Conservation (phyloP, 1,284 basidiomycete genomes). For the Cutaneotrichosporon daszewskae region DNA sequence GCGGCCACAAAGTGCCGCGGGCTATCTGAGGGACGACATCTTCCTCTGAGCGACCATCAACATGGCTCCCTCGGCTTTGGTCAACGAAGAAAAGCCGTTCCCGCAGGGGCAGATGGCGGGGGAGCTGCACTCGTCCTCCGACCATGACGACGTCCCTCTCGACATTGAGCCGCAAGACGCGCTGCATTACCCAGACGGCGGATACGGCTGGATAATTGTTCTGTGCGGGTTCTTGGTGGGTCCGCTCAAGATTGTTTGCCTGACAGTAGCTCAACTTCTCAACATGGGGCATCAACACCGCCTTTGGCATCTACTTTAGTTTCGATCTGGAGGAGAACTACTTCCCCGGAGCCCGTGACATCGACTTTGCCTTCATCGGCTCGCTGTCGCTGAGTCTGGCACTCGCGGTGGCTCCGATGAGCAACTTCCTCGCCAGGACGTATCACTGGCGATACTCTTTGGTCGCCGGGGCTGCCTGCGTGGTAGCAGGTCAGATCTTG, state of each 20-base stretch:
- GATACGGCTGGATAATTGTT: slow-evolving; percentile 49
- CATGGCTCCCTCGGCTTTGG: no score
- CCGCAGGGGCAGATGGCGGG: no score
- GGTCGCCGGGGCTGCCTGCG: slow-evolving; percentile 17
- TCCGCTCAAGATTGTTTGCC: background rate
- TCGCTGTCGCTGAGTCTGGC: slow-evolving; percentile 13
- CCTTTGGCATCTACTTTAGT: slow-evolving; percentile 48
- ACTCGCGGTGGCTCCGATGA: slow-evolving; percentile 12
- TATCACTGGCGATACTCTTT: slow-evolving; percentile 15
- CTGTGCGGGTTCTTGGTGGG: slow-evolving; percentile 14
- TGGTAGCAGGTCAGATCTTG: slow-evolving; percentile 31
- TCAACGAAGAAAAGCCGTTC: no score
- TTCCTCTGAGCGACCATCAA: no score
- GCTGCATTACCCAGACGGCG: slow-evolving; percentile 40
- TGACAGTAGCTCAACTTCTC: slow-evolving; percentile 15
- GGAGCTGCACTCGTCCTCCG: no score
- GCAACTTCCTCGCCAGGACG: slow-evolving; percentile 11
- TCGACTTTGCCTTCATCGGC: slow-evolving; percentile 23
- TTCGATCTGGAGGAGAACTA: slow-evolving; percentile 46
- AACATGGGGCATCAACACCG: slow-evolving; percentile 47
- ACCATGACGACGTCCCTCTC: slow-evolving; percentile 6
- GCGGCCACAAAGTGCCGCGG: no score
- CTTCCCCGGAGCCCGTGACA: slow-evolving; percentile 39
- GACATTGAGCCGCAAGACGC: slow-evolving; percentile 14
- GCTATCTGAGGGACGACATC: no score